Evolutionary conservation across 306 rosid genomes (phyloP).

Genomic region (Abrus precatorius): DNA sequence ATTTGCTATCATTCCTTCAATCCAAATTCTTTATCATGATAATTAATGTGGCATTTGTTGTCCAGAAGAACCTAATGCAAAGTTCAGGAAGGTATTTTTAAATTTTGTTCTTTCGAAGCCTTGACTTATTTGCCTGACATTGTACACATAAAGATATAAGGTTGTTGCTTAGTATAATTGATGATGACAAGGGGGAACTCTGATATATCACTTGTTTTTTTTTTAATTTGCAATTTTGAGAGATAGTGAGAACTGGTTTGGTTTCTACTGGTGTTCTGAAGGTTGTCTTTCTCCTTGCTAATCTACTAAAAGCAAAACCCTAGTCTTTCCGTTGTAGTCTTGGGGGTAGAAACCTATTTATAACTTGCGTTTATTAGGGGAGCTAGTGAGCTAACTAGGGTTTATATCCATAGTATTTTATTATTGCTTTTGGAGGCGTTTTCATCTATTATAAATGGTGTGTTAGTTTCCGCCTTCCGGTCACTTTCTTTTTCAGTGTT

Average conservation of each 20-base stretch:
- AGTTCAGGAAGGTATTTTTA: slow-evolving; percentile 41
- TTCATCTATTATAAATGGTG: neutral
- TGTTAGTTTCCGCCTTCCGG: neutral
- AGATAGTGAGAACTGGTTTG: too few relatives aligned
- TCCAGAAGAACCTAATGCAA: slow-evolving; percentile 14
- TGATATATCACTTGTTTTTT: neutral
- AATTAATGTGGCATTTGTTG: neutral
- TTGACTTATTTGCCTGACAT: slow-evolving; percentile 40
- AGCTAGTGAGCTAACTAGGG: slow-evolving; percentile 51
- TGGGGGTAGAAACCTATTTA: slow-evolving; percentile 14
- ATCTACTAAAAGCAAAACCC: slow-evolving; percentile 43
- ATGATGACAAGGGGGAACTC: neutral
- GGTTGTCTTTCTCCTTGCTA: neutral
- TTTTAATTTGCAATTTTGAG: too few relatives aligned
- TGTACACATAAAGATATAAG: slow-evolving; percentile 36
- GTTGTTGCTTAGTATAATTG: neutral
- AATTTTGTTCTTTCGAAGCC: neutral
- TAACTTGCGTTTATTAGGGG: neutral
- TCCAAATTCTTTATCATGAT: slow-evolving; percentile 6
- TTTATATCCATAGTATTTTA: slow-evolving; percentile 52
- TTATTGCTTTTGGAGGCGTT: slow-evolving; percentile 58
- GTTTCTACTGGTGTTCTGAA: slow-evolving; percentile 17
- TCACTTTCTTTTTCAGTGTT: slow-evolving; percentile 49
- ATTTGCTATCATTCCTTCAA: neutral
- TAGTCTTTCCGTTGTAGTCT: slow-evolving; percentile 37